A percentile compares a stretch with the other conserved stretches of the same genome.
These are phyloP conservation scores for Mrakia frigida DNA, from an alignment of 768 basidiomycete genomes.

Conservation along the genomic window DNA sequence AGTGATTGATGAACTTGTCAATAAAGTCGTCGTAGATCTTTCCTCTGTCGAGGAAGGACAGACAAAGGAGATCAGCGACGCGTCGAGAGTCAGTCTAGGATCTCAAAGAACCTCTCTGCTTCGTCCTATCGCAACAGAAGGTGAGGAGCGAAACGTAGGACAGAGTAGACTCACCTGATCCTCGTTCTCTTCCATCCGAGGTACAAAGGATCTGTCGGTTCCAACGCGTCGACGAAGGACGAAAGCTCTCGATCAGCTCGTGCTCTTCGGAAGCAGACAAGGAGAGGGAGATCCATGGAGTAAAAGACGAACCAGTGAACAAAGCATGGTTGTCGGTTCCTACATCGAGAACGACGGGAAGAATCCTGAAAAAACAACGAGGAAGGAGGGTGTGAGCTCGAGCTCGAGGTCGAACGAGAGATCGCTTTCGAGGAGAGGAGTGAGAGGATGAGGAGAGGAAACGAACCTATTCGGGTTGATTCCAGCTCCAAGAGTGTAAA, in stretches of 20 bases:
- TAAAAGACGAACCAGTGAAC: constrained; percentile 36
- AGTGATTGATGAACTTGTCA: constrained; percentile 41
- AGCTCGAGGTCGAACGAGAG: not conserved
- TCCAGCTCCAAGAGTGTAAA: constrained; percentile 51
- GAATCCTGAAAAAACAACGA: not conserved
- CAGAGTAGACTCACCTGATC: not conserved
- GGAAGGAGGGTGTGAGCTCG: not conserved
- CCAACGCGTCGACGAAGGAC: not conserved
- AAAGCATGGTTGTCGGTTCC: constrained; percentile 46
- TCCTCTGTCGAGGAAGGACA: not conserved
- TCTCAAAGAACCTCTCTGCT: too few species aligned
- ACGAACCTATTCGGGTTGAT: constrained; percentile 42
- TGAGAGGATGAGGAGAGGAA: too few species aligned
- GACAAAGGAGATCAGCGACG: not conserved
- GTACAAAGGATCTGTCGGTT: constrained; percentile 41
- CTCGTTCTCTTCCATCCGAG: constrained; percentile 35
- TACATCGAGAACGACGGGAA: constrained; percentile 37
- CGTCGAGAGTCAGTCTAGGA: too few species aligned
- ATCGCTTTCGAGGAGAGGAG: not conserved
- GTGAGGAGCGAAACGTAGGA: too few species aligned
- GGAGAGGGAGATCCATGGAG: not conserved
- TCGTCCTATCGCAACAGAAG: too few species aligned
- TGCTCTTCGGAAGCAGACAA: not conserved
- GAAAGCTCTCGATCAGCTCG: not conserved
- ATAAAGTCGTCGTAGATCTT: constrained; percentile 34